Percentiles rank a stretch among this genome's conserved stretches.
phyloP scores from a whole-genome alignment of 768 basidiomycete species.

The Tephrocybe sp. region DNA sequence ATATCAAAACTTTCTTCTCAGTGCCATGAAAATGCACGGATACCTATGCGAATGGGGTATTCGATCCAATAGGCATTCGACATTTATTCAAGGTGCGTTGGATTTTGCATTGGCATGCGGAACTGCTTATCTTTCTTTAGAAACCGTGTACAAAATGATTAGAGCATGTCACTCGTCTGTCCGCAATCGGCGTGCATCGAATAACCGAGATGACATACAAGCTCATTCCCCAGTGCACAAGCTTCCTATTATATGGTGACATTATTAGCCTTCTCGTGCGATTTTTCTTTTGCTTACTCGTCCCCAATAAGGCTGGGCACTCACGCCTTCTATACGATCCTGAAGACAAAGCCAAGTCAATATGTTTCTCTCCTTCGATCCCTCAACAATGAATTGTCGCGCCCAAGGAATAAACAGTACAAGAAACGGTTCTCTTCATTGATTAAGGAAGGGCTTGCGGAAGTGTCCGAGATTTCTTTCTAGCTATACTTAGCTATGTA shows the following conservation, averaged over 20 bases:
- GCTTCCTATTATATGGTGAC: conserved; percentile 61
- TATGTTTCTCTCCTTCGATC: conserved; percentile 48
- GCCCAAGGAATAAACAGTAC: conserved; percentile 43
- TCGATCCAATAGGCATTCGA: conserved; percentile 38
- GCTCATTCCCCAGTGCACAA: conserved; percentile 52
- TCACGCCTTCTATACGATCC: conserved; percentile 73
- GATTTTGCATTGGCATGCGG: neutral
- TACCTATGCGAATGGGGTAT: conserved; percentile 70
- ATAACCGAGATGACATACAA: conserved; percentile 40
- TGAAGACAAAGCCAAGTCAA: conserved; percentile 51
- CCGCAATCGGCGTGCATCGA: conserved; percentile 43
- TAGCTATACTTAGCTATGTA: neutral
- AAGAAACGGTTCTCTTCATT: conserved; percentile 45
- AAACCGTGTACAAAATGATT: conserved; percentile 61
- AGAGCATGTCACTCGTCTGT: conserved; percentile 51
- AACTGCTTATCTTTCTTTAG: conserved; percentile 33
- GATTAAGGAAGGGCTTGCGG: conserved; percentile 44
- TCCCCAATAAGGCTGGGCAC: conserved; percentile 66
- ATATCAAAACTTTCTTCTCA: conserved; percentile 81
- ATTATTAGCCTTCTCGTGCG: neutral
- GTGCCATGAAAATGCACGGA: conserved; percentile 84
- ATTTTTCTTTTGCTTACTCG: conserved; percentile 3
- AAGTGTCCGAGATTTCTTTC: conserved; percentile 22
- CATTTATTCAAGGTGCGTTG: conserved; percentile 57
- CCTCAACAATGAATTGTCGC: conserved; percentile 51